phyloP scores from a whole-genome alignment of 108 stramenopile species.

The Cyclotella kingstonii region DNA sequence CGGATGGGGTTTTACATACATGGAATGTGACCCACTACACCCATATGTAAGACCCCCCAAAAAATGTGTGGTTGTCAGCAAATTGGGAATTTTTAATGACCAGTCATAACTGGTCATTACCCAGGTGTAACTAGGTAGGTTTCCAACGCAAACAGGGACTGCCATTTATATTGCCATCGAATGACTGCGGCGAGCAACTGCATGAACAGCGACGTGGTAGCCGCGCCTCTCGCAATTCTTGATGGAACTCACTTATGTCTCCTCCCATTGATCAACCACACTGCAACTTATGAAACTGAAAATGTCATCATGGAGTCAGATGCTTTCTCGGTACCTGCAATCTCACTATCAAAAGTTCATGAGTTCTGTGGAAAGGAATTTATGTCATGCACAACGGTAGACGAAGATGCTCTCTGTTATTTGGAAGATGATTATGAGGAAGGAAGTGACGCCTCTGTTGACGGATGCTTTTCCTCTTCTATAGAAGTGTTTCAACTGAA shows the following conservation, averaged over 20 bases:
- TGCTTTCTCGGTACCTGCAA: slow-evolving; percentile 1
- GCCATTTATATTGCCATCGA: too few species aligned
- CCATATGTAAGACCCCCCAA: too few species aligned
- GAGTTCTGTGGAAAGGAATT: neutral
- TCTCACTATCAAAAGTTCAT: neutral
- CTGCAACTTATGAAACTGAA: neutral
- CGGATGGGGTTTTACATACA: too few species aligned
- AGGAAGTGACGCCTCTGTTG: neutral
- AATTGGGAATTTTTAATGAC: too few species aligned
- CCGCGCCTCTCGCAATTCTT: slow-evolving; percentile 21
- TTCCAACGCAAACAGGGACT: too few species aligned
- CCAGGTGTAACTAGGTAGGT: too few species aligned
- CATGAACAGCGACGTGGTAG: neutral
- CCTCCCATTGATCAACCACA: slow-evolving; percentile 8
- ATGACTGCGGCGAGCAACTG: slow-evolving; percentile 3
- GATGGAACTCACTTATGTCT: slow-evolving; percentile 34
- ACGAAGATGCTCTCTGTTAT: neutral
- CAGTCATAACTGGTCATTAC: too few species aligned
- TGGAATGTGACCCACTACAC: too few species aligned
- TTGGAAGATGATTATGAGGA: neutral
- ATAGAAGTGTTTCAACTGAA: neutral
- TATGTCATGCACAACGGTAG: neutral
- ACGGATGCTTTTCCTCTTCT: too few species aligned
- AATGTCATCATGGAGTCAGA: neutral
- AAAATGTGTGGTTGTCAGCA: too few species aligned